Conservation (phyloP, 306 rosid species). For the Astragalus membranaceus region DNA sequence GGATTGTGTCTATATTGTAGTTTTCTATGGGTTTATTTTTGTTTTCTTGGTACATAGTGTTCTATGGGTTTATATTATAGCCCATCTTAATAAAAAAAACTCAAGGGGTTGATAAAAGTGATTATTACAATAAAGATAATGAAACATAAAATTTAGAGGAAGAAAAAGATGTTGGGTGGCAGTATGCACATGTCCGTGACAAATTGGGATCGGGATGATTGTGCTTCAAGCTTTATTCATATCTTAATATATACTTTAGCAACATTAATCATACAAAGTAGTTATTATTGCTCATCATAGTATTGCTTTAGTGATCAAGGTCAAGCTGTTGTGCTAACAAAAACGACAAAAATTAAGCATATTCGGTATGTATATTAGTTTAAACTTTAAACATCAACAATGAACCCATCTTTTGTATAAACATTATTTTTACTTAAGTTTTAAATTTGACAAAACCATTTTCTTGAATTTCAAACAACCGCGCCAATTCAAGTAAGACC, state of each 20-base stretch:
- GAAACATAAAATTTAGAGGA: slow-evolving; percentile 22
- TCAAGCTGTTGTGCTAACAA: slow-evolving; percentile 49
- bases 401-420: slow-evolving; percentile 22
- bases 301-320: slow-evolving; percentile 40
- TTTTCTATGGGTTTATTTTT: no score
- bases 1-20: no score
- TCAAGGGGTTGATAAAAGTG: background rate
- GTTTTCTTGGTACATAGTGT: no score
- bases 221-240: slow-evolving; percentile 69
- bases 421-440: slow-evolving; percentile 18
- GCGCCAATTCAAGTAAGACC: slow-evolving; percentile 28
- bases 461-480: slow-evolving; percentile 35
- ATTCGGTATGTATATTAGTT: slow-evolving; percentile 26
- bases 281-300: slow-evolving; percentile 47
- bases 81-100: no score
- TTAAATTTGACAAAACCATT: slow-evolving; percentile 15
- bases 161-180: slow-evolving; percentile 63
- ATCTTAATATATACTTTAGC: slow-evolving; percentile 49
- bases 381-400: slow-evolving; percentile 22
- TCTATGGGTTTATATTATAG: no score
- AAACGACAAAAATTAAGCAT: slow-evolving; percentile 36
- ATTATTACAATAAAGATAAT: background rate
- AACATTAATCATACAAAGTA: slow-evolving; percentile 56
- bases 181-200: slow-evolving; percentile 28
- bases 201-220: slow-evolving; percentile 56